These are phyloP conservation scores for Arachis monticola DNA, from an alignment of 331 rosid genomes.

Conservation along the genomic window DNA sequence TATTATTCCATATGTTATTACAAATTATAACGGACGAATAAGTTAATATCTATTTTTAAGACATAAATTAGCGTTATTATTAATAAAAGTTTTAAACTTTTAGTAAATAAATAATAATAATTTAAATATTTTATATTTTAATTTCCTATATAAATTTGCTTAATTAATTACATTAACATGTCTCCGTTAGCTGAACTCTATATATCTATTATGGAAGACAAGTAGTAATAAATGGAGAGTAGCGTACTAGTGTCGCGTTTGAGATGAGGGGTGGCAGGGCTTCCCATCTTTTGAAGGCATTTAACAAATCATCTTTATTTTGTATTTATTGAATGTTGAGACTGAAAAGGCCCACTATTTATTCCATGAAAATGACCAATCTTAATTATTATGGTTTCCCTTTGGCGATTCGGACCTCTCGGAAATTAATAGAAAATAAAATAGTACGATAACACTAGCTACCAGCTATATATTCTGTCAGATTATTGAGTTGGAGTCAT, in stretches of 20 bases:
- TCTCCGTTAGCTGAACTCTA: no score
- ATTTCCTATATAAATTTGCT: no score
- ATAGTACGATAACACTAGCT: background rate
- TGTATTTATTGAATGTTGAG: background rate
- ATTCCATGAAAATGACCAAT: conserved; percentile 10
- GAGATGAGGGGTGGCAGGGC: background rate
- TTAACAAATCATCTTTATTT: background rate
- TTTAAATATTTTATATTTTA: no score
- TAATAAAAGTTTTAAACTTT: no score
- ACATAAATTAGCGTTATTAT: no score
- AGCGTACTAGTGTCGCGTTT: background rate
- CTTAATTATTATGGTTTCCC: background rate
- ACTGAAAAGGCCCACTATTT: conserved; percentile 2
- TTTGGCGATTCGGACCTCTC: background rate
- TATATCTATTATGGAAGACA: no score
- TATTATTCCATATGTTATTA: no score
- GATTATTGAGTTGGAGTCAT: background rate
- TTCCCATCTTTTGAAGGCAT: conserved; percentile 1
- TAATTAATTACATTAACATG: no score
- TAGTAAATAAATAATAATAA: no score
- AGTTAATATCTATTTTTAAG: no score
- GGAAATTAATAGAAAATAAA: background rate
- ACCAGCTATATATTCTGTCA: background rate
- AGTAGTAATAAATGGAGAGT: background rate
- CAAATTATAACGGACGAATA: no score